phyloP scores from a whole-genome alignment of 768 basidiomycete species.

The Tricholoma bakamatsutake region DNA sequence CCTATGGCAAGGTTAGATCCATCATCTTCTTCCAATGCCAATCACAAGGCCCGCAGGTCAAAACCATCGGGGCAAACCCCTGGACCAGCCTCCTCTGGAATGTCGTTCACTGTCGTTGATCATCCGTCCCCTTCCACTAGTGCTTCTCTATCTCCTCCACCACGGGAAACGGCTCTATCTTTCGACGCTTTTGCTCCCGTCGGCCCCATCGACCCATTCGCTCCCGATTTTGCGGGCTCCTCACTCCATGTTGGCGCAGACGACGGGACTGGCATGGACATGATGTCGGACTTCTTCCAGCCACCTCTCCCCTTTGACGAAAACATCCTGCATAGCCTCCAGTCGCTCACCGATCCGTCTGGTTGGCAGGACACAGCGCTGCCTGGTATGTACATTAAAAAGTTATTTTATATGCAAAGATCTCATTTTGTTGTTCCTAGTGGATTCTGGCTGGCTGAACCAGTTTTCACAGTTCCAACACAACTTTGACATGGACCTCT shows the following conservation, averaged over 20 bases:
- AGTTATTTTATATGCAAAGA: neutral
- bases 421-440: slow-evolving; percentile 2
- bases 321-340: slow-evolving; percentile 56
- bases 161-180: slow-evolving; percentile 37
- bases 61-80: slow-evolving; percentile 11
- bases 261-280: slow-evolving; percentile 16
- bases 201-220: slow-evolving; percentile 37
- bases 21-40: slow-evolving; percentile 8
- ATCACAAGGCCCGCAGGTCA: slow-evolving; percentile 9
- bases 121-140: slow-evolving; percentile 36
- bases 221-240: slow-evolving; percentile 14
- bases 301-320: slow-evolving; percentile 52
- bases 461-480: slow-evolving; percentile 33
- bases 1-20: slow-evolving; percentile 38
- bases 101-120: slow-evolving; percentile 13
- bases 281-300: slow-evolving; percentile 41
- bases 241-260: slow-evolving; percentile 14
- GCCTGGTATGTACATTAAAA: slow-evolving; percentile 37
- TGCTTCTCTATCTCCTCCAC: slow-evolving; percentile 42
- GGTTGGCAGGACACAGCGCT: slow-evolving; percentile 51
- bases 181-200: slow-evolving; percentile 44
- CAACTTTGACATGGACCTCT: slow-evolving; percentile 29
- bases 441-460: slow-evolving; percentile 30
- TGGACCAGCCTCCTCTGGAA: slow-evolving; percentile 17
- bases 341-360: slow-evolving; percentile 47